Base-by-base conservation (phyloP, 1,139 yeast genomes). In the Kazachstania sp. region DNA sequence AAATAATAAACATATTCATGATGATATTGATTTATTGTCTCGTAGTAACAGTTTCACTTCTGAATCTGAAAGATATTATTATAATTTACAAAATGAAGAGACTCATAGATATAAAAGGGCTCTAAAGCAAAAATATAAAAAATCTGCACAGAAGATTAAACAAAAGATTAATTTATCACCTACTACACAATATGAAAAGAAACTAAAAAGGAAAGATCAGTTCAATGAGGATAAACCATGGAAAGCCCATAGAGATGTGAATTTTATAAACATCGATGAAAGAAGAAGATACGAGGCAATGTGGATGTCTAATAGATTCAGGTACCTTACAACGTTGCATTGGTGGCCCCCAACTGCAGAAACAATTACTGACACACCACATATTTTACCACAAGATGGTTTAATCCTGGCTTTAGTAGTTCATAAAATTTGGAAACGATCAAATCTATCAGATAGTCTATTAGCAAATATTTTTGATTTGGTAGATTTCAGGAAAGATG, bases 161-260 rank as follows among this genome's bases (percentile, higher is more conserved):
- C 12, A 31, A 32, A 36, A 15, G 19, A 36, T 36, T 2, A 36
- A 32, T 32, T 3, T 32, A 32, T 32, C 36, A 15, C 36, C 36
- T 32, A 32, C 36, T 11, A 9, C 7, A 32, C 15, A 32, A 6
- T 26, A 26, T 15, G 12, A 16, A 4, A 38, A 36, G 7, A 32
- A 13, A 15, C 18, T 44, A 31, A 66, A 71, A 39, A 28, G 41
- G 31, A 66, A 71, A 41, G 63, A 67, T 23, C 15, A 4, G 3
- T 90, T 92, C 64, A 84, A 92, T 61, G 95, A 86, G 57, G 87
- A 86, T 53, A 88, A 90, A 64, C 97, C 97, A 0, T 92, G 98
- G 97, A 92, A 90, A 59, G 82, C 86, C 59, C 96, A 87, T 61
- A 72, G 71, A 38, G 85, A 80, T 52, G 72, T 81, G 11, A 72